These are phyloP conservation scores for Neurospora sp. DNA, from an alignment of 495 filamentous ascomycete genomes.

Conservation along the genomic window DNA sequence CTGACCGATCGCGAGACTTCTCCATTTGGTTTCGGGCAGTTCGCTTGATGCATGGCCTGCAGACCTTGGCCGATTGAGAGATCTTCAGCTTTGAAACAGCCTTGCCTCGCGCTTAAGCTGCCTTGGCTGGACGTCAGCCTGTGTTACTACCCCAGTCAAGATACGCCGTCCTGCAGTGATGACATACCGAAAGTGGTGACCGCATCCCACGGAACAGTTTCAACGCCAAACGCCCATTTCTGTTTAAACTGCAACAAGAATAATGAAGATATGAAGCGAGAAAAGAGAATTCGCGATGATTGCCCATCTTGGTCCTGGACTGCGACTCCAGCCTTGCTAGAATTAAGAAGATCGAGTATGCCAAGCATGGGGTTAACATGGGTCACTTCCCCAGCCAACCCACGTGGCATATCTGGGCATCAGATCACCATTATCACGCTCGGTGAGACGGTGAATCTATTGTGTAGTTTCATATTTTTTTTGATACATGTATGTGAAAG, in stretches of 20 bases:
- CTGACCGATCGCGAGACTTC: background rate
- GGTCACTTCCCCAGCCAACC: background rate
- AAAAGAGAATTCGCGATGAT: background rate
- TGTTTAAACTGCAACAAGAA: background rate
- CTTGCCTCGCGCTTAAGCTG: background rate
- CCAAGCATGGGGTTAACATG: background rate
- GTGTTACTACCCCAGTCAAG: background rate
- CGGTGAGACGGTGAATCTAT: background rate
- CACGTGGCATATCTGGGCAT: background rate
- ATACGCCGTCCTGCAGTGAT: background rate
- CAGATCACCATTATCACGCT: background rate
- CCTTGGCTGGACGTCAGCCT: background rate
- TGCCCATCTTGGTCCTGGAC: background rate
- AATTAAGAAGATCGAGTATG: background rate
- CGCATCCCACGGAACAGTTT: background rate
- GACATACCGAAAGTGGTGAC: background rate
- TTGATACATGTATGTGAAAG: background rate
- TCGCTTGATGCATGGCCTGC: background rate
- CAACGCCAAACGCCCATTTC: background rate
- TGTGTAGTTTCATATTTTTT: background rate
- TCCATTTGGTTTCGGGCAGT: background rate
- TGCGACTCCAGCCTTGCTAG: background rate
- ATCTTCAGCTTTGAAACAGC: background rate
- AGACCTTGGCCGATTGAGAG: no score
- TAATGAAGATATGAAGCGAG: background rate